A percentile compares a stretch with the other conserved stretches of the same genome.
Evolutionary conservation across 192 early-diverging fungal species (phyloP).

Genomic region (Coemansia asiatica): DNA sequence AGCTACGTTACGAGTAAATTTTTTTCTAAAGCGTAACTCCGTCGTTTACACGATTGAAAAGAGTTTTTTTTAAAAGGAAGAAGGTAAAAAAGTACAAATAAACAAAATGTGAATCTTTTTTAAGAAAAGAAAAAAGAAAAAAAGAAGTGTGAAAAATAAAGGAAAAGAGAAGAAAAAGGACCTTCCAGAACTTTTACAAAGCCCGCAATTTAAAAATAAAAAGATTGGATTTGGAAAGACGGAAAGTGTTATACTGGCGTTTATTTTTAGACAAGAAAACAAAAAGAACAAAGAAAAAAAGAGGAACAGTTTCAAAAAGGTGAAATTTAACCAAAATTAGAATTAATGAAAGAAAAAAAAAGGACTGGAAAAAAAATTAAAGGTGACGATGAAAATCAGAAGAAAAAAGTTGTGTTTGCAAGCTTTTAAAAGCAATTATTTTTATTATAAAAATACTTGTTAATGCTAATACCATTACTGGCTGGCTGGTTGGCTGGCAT

Average conservation of each 20-base stretch:
- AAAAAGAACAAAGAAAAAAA: background rate
- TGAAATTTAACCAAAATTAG: background rate
- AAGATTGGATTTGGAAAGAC: background rate
- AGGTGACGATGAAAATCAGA: background rate
- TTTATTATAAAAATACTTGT: no score
- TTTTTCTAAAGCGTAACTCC: background rate
- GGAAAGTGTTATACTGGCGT: background rate
- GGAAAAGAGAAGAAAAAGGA: slow-evolving; percentile 11
- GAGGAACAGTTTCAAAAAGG: background rate
- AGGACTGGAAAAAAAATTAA: background rate
- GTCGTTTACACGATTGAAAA: no score
- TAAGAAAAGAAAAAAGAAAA: slow-evolving; percentile 14
- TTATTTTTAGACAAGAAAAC: background rate
- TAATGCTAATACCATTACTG: no score
- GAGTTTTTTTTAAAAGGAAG: slow-evolving; percentile 1
- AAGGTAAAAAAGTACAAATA: background rate
- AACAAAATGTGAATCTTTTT: slow-evolving; percentile 12
- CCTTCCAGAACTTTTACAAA: background rate
- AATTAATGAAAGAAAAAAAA: background rate
- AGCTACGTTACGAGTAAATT: no score
- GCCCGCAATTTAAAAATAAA: slow-evolving; percentile 6
- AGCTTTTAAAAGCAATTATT: no score
- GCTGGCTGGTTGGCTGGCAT: no score
- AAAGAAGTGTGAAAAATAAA: slow-evolving; percentile 3
- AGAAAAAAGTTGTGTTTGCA: no score